These are phyloP conservation scores for Lentinula guzmanii DNA, from an alignment of 768 basidiomycete genomes.

Conservation along the genomic window DNA sequence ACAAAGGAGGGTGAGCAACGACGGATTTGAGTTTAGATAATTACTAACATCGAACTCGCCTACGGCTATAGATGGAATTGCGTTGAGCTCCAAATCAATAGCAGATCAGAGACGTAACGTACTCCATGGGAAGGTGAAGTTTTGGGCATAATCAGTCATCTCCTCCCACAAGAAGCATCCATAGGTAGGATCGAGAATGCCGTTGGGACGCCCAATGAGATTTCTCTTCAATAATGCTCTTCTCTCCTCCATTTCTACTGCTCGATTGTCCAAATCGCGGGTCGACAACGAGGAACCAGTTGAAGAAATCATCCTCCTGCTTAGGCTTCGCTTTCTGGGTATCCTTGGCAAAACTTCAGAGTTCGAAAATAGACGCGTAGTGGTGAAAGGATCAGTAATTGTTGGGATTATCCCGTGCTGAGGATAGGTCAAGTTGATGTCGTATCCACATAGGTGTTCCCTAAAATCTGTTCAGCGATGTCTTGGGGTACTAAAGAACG, in stretches of 20 bases:
- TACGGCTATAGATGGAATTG: background rate
- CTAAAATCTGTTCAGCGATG: conserved; percentile 16
- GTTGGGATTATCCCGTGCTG: conserved; percentile 30
- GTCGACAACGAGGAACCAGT: background rate
- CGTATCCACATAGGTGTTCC: conserved; percentile 38
- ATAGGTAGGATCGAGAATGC: background rate
- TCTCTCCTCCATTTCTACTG: conserved; percentile 15
- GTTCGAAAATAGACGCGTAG: conserved; percentile 19
- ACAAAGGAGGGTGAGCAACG: background rate
- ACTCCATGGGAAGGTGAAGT: conserved; percentile 63
- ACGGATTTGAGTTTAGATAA: background rate
- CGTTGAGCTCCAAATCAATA: background rate
- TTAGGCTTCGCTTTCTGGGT: conserved; percentile 26
- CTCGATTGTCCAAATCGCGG: background rate
- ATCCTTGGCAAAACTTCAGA: background rate
- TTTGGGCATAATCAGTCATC: conserved; percentile 66
- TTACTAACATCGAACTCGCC: background rate
- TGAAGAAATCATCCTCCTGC: conserved; percentile 25
- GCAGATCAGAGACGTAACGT: conserved; percentile 5
- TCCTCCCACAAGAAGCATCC: conserved; percentile 29
- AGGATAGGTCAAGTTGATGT: conserved; percentile 44
- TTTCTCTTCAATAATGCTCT: conserved; percentile 37
- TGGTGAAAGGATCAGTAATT: conserved; percentile 9
- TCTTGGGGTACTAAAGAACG: background rate
- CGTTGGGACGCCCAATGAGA: conserved; percentile 31